Evolutionary conservation across 192 early-diverging fungal species (phyloP), one percentile per base, ranked within the genome.

Genomic region (Kickxella alabastrina): DNA sequence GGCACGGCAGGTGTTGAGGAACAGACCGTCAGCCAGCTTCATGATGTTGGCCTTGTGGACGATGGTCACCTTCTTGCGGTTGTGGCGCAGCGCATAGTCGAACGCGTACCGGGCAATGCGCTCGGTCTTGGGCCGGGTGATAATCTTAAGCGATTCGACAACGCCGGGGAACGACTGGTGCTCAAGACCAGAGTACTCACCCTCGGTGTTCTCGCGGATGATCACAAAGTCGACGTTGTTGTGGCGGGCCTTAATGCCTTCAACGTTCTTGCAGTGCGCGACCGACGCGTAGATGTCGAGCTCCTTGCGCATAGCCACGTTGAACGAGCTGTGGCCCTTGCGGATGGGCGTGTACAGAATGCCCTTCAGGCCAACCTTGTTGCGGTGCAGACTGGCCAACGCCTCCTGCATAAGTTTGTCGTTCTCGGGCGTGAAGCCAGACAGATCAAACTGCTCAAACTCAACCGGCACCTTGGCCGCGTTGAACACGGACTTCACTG

Each of bases 1-100:
- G n/a, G 93, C 89, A 49, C 94, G 92, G 81, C 93, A 97, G 36
- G 87, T 90, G 62, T 91, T 89, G 52, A 99, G 81, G 85, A 99
- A 99, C 51, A 99, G 86, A 58, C 96, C 96, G 72, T 99, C 96
- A 43, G 88, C 93, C 43, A 94, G 83, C 82, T 98, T 98, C 96
- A 99, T 99, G 77, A 99, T 99, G 81, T 99, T 99, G 77, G 96
- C 96, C 84, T 99, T 99, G 87, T 99, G 96, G 54, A 99, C 92
- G 58, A 85, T 86, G 10, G 96, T 99, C 46, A 99, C 94, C 84
- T 90, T 93, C 87, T 99, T 97, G 53, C 96, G 85, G 71, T 82
- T 83, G 81, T 97, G 93, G 78, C 93, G 92, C 71, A 97, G 78
- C 38, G 96, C 96, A 75, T 93, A 99, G 79, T 99, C 96, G 61